Evolutionary conservation across 2,329 filamentous ascomycete species (phyloP).

Genomic region (Thelonectria blattea): DNA sequence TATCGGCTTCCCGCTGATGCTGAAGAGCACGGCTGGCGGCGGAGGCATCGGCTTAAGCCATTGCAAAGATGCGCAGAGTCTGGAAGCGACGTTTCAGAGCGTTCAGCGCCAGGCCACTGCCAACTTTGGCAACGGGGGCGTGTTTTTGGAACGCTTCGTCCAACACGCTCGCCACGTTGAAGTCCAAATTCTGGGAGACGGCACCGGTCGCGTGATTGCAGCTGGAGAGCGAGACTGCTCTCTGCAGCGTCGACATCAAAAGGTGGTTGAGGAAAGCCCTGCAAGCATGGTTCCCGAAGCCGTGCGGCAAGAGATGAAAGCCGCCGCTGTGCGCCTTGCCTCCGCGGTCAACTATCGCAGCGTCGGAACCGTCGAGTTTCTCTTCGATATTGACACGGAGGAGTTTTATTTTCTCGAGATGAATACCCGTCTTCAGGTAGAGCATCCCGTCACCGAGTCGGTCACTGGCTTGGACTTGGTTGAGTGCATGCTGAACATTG

Average conservation of each 20-base stretch:
- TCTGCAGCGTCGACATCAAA: slow-evolving; percentile 57
- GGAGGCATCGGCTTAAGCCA: slow-evolving; percentile 53
- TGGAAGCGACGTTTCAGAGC: slow-evolving; percentile 43
- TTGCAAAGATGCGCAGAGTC: slow-evolving; percentile 39
- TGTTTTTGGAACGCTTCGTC: slow-evolving; percentile 52
- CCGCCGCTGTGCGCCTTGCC: slow-evolving; percentile 45
- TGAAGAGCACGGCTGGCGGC: slow-evolving; percentile 56
- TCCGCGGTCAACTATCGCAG: slow-evolving; percentile 46
- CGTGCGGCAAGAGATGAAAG: slow-evolving; percentile 44
- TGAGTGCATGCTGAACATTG: slow-evolving; percentile 51
- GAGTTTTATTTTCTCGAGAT: slow-evolving; percentile 56
- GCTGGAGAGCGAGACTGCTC: slow-evolving; percentile 58
- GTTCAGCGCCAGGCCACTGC: slow-evolving; percentile 48
- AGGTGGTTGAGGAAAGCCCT: slow-evolving; percentile 57
- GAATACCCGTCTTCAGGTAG: slow-evolving; percentile 57
- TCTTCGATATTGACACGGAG: slow-evolving; percentile 46
- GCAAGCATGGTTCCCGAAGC: slow-evolving; percentile 42
- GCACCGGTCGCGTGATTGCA: slow-evolving; percentile 47
- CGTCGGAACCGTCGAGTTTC: slow-evolving; percentile 54
- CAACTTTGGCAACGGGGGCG: slow-evolving; percentile 49
- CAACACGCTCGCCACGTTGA: slow-evolving; percentile 53
- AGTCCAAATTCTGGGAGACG: slow-evolving; percentile 57
- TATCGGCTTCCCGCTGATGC: slow-evolving; percentile 50
- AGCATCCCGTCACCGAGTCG: slow-evolving; percentile 69
- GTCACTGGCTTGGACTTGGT: slow-evolving; percentile 78